phyloP scores from a whole-genome alignment of 495 filamentous ascomycete species.

The Rhizodiscina lignyota region DNA sequence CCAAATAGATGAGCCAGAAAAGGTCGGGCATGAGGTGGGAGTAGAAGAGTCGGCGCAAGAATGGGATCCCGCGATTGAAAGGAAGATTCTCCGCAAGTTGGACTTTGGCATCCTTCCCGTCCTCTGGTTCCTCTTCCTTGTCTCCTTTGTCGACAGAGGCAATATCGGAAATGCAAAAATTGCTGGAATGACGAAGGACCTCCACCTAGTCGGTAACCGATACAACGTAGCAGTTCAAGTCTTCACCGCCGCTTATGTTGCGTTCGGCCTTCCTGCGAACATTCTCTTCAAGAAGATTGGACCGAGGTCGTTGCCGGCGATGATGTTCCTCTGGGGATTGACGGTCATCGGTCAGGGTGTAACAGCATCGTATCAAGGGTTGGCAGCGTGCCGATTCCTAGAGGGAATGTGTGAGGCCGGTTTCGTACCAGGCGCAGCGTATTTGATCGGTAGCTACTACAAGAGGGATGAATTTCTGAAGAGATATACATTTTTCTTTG shows the following conservation, averaged over 20 bases:
- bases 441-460: conserved; percentile 46
- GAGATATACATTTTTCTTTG: conserved; percentile 42
- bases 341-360: conserved; percentile 21
- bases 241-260: conserved; percentile 21
- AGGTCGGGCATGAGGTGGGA: too few species aligned
- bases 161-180: conserved; percentile 33
- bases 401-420: conserved; percentile 26
- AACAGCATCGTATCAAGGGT: conserved; percentile 21
- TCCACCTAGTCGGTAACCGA: conserved; percentile 19
- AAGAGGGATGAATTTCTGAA: conserved; percentile 42
- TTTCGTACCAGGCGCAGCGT: conserved; percentile 26
- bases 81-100: neutral
- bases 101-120: neutral
- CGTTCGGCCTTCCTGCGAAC: conserved; percentile 26
- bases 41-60: too few species aligned
- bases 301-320: conserved; percentile 27
- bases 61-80: too few species aligned
- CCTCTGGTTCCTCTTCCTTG: neutral
- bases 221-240: conserved; percentile 30
- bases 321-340: conserved; percentile 27
- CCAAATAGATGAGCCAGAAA: too few species aligned
- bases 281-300: conserved; percentile 13
- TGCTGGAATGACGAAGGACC: conserved; percentile 30
- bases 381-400: conserved; percentile 25
- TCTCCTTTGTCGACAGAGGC: neutral